Percentiles rank a stretch among this genome's conserved stretches.
Conservation (phyloP, 805 yeast genomes). For the Sugiyamaella smithiae region DNA sequence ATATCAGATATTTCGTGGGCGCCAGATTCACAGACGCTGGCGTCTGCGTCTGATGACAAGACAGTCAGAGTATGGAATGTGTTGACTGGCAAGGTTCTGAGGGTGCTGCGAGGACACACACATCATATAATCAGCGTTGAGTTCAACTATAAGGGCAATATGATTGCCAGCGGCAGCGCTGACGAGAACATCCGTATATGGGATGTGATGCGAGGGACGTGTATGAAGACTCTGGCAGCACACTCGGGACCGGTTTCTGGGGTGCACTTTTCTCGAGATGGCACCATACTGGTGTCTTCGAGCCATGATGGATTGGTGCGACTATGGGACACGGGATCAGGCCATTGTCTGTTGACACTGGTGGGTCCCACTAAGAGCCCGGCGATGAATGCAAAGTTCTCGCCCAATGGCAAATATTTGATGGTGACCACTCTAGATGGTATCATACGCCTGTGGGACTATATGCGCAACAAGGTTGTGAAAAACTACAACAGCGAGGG, state of each 20-base stretch:
- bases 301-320: slow-evolving; percentile 90
- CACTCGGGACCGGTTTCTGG: slow-evolving; percentile 88
- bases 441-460: slow-evolving; percentile 77
- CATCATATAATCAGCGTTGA: slow-evolving; percentile 73
- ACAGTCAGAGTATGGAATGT: slow-evolving; percentile 72
- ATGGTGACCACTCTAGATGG: slow-evolving; percentile 83
- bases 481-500: slow-evolving; percentile 51
- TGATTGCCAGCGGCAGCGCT: slow-evolving; percentile 76
- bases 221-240: slow-evolving; percentile 79
- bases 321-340: slow-evolving; percentile 81
- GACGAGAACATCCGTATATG: slow-evolving; percentile 91
- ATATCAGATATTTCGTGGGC: slow-evolving; percentile 76
- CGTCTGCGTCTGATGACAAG: slow-evolving; percentile 84
- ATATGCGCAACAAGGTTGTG: slow-evolving; percentile 72
- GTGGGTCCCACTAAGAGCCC: slow-evolving; percentile 80
- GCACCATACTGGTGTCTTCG: slow-evolving; percentile 78
- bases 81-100: slow-evolving; percentile 39
- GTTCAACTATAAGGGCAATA: slow-evolving; percentile 71
- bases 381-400: slow-evolving; percentile 64
- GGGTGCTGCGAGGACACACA: slow-evolving; percentile 69
- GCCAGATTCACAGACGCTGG: slow-evolving; percentile 67
- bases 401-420: slow-evolving; percentile 78
- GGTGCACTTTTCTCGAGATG: slow-evolving; percentile 71
- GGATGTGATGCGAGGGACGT: slow-evolving; percentile 72
- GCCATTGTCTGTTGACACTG: slow-evolving; percentile 87